A percentile compares a stretch with the other conserved stretches of the same genome.
Evolutionary conservation across 305 asterid species (phyloP).

Genomic region (Fraxinus albicans): DNA sequence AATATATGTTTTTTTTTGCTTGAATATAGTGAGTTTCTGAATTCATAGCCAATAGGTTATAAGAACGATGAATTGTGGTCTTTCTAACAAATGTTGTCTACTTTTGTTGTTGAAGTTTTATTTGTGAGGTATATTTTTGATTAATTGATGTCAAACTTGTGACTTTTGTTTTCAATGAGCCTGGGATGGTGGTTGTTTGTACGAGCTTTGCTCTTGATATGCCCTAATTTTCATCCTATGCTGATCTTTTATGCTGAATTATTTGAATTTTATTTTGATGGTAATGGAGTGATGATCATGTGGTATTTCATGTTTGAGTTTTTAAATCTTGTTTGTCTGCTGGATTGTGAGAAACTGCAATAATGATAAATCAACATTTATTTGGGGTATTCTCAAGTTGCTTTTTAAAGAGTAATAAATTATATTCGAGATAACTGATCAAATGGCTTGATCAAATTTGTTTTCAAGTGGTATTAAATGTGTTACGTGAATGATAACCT

Average conservation of each 20-base stretch:
- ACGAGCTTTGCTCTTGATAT: background rate
- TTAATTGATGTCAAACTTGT: background rate
- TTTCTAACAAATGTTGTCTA: background rate
- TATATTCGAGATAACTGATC: background rate
- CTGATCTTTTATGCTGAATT: background rate
- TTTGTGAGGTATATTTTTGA: background rate
- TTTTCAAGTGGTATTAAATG: background rate
- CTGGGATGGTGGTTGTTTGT: background rate
- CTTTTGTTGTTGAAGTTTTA: background rate
- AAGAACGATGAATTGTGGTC: background rate
- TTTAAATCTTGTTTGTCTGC: background rate
- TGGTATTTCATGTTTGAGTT: background rate
- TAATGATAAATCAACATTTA: background rate
- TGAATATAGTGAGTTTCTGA: background rate
- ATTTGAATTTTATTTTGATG: background rate
- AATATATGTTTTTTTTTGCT: background rate
- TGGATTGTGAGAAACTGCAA: background rate
- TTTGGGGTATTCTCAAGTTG: background rate
- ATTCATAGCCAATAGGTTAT: background rate
- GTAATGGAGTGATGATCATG: background rate
- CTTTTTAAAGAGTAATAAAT: background rate
- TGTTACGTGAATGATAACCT: background rate
- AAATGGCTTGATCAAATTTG: background rate
- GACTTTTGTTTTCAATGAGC: background rate
- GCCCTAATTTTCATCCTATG: background rate